These are phyloP conservation scores for Aureoboletus auriporus DNA, from an alignment of 768 basidiomycete genomes.

Conservation along the genomic window DNA sequence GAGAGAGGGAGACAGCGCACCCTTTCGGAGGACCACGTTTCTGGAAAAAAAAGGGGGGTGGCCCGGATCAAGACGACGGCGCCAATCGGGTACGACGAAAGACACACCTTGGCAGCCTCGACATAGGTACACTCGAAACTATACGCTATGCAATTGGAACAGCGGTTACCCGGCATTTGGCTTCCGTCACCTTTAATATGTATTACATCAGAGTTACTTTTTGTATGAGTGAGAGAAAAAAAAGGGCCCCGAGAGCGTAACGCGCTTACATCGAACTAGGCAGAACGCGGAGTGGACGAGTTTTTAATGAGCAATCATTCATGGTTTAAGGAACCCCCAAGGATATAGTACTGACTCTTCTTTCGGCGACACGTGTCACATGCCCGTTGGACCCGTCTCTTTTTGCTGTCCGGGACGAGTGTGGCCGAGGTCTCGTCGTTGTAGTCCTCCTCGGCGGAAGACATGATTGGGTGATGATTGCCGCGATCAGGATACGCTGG, in stretches of 20 bases:
- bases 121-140: conserved; percentile 51
- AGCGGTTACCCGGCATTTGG: conserved; percentile 48
- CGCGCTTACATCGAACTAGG: conserved; percentile 22
- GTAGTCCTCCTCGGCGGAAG: conserved; percentile 63
- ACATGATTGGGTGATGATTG: conserved; percentile 19
- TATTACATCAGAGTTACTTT: no score
- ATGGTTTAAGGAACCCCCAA: no score
- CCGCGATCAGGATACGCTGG: no score
- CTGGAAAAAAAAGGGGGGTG: conserved; percentile 13
- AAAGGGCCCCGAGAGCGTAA: no score
- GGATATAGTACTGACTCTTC: conserved; percentile 53
- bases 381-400: conserved; percentile 69
- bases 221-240: no score
- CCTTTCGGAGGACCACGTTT: conserved; percentile 40
- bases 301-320: no score
- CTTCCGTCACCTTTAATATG: conserved; percentile 52
- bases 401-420: conserved; percentile 46
- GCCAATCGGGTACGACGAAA: no score
- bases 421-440: conserved; percentile 40
- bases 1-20: conserved; percentile 10
- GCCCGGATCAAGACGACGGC: no score
- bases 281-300: no score
- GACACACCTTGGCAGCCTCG: conserved; percentile 49
- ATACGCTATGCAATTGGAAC: conserved; percentile 52
- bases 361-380: conserved; percentile 83